Base-by-base conservation (phyloP, 202 grass and related monocot species). In the Panicum virgatum region DNA sequence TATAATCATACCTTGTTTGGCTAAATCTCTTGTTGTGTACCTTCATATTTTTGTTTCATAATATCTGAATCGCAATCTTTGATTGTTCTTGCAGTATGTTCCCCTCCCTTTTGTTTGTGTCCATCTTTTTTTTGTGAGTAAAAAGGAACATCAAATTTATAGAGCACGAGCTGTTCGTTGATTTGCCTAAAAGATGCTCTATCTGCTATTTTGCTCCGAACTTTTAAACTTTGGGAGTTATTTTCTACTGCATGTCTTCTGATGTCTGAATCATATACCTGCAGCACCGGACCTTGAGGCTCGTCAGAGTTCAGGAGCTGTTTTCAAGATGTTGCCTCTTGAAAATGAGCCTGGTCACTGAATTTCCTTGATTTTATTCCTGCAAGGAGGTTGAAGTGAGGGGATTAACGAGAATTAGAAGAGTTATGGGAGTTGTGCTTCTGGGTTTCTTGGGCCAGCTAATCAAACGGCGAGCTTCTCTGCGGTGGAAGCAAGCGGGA, bases 401-500 rank as follows among this genome's bases (percentile, higher is more conserved):
- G 75, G 56, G 62, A 80, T 39, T 40, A 56, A 75, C 32, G 72
- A 57, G 34, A 39, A 56, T 6, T 57, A 57, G 12, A 51, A 50
- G 62, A 67, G 83, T 74, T 54, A 92, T 92, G 90, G 62, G 80
- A 85, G 71, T 77, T 74, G 63, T 90, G 83, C 80, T 84, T 66
- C 79, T 90, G 36, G 83, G 80, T 68, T 88, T 84, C 47, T 79
- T 86, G 59, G 85, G 70, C 46, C 90, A 89, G 73, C 86, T 89
- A 40, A 90, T 92, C 51, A 90, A 86, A 84, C 83, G 82, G 78
- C 78, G 87, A 90, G 85, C 93, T 69, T 89, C 82, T 88, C 40
- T 92, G 54, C 62, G 87, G 62, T 87, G 87, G 79, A 86, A 95
- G 75, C 89, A 95, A 90, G 85, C 85, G 16, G 87, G 89, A 18